phyloP scores from a whole-genome alignment of 345 rosid genomes.

The Euphorbia pulcherrima region DNA sequence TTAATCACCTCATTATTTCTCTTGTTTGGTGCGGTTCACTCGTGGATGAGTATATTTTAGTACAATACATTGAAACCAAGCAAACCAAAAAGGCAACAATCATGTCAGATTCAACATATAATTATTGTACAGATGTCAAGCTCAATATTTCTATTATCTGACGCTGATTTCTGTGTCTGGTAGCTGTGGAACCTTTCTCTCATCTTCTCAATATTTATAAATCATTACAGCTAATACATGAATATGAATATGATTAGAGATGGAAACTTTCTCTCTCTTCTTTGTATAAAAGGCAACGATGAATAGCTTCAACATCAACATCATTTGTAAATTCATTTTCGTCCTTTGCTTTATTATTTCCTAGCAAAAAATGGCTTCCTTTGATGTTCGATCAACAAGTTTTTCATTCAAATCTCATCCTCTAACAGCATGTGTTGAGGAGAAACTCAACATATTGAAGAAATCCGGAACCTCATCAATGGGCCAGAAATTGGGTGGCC shows the following conservation, averaged over 20 bases:
- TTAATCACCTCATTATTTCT: too few relatives aligned
- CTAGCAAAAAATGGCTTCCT: background rate
- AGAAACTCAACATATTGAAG: constrained; percentile 28
- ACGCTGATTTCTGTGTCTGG: background rate
- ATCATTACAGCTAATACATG: too few relatives aligned
- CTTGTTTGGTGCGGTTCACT: too few relatives aligned
- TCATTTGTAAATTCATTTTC: background rate
- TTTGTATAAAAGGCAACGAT: background rate
- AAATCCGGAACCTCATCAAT: constrained; percentile 10
- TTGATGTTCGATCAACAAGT: constrained; percentile 35
- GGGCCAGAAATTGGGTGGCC: background rate
- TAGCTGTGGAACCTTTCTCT: background rate
- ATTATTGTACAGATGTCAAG: background rate
- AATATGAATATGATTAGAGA: too few relatives aligned
- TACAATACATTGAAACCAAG: too few relatives aligned
- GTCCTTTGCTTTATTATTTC: background rate
- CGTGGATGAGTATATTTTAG: too few relatives aligned
- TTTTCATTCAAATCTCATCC: constrained; percentile 37
- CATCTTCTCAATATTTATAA: too few relatives aligned
- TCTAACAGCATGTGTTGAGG: constrained; percentile 24
- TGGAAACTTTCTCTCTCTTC: background rate
- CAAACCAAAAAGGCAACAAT: too few relatives aligned
- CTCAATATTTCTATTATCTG: background rate
- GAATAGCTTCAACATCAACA: background rate
- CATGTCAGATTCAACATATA: background rate